Evolutionary conservation across 768 basidiomycete species (phyloP), one percentile per base, ranked within the genome.

Genomic region (Mycena kentingensis): DNA sequence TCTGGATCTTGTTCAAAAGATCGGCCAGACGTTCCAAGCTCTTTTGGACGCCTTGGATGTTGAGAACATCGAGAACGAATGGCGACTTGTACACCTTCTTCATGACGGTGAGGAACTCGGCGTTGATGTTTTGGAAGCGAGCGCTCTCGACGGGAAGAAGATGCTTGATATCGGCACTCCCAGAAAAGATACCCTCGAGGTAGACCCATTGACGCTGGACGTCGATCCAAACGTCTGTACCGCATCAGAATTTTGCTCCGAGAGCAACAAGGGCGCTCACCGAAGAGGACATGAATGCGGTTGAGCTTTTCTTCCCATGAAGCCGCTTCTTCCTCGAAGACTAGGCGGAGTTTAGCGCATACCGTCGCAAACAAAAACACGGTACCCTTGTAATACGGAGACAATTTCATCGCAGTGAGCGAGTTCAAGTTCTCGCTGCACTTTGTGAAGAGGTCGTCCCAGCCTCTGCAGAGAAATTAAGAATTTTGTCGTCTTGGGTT

Each of bases 131-230:
- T 67, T 90, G 88, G 75, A 99, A 99, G 26, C 97, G 90, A n/a
- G 93, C 84, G 63, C 87, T 93, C 73, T 99, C 97, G 55, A 98
- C 89, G 1, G 97, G 97, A 24, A 99, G 85, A 13, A 99, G 84
- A 67, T 99, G 97, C 67, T 98, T 98, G 80, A 99, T 98, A 66
- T 99, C 97, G 22, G 95, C 97, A 61, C 94, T 98, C 28, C 96
- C 95, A n/a, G 96, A 93, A 73, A 99, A 99, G 62, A 99, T 99
- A 36, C 97, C 97, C 70, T 99, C 97, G 46, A 99, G 80, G 67
- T 99, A 99, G 1, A 99, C 97, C 97, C 97, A 99, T 75, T 99
- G 97, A 6, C 97, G 85, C 63, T 99, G 97, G 15, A 99, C 97
- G 62, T 99, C 97, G 60, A 99, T 97, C 97, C 97, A 99, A 31